Base-by-base conservation (phyloP, 1,139 yeast genomes). In the Geotrichum cucujoidarum region DNA sequence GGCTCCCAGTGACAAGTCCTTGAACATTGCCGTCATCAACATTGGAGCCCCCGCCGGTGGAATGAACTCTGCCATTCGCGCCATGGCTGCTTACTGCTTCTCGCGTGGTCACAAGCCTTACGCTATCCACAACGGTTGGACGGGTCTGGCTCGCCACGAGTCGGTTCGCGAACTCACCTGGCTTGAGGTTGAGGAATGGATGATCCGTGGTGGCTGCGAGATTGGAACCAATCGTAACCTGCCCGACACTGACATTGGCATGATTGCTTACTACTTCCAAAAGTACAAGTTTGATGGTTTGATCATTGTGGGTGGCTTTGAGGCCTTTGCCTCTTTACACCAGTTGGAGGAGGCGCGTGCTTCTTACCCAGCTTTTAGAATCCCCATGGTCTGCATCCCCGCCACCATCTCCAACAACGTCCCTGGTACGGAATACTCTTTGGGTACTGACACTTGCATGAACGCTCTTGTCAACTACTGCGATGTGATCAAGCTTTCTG, bases 31-130 rank as follows among this genome's bases (percentile, higher is more conserved):
- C 52, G 78, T 92, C 50, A 75, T 92, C 55, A 89, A 89, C 61
- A 84, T 90, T 50, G 98, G 98, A 56, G 98, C 98, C 1, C 95
- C 98, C 34, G 94, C 97, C 14, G 95, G 96, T 55, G 97, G 95
- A 50, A 81, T 92, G 75, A 92, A 92, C 70, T 83, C 95, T 51
- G 95, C 96, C 16, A 83, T 92, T 1, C 79, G 95, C 56, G 92
- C 97, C 4, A 88, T 90, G 61, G 94, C 95, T 2, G 78, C 90
- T 20, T 89, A 89, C 71, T 87, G 95, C 71, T 75, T 89, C 71
- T 83, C 95, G 14, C 78, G 81, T 55, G 98, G 98, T 39, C 97
- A 92, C 72, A 78, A 76, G 47, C 84, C 94, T 32, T 83, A 77
- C 59, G 97, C 95, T 21, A 84, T 90, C 54, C 83, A 84, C 66